Evolutionary conservation across 176 grass and related monocot genomes (phyloP).

Genomic region (Cenchrus americanus): DNA sequence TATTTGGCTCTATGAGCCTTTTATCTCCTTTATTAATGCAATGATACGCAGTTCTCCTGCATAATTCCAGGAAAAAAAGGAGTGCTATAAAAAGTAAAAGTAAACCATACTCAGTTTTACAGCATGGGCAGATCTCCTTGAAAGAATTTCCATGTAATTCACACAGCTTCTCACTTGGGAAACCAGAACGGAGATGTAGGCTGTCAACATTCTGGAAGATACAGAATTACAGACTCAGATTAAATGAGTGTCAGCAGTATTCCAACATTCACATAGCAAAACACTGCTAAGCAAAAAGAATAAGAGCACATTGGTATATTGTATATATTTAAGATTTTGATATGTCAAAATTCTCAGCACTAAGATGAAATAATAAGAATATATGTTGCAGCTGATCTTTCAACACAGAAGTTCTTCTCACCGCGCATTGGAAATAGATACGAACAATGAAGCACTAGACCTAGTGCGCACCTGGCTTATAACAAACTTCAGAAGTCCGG

Average conservation of each 20-base stretch:
- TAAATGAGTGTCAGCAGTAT: slow-evolving; percentile 22
- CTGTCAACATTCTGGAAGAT: slow-evolving; percentile 89
- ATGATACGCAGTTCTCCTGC: too few relatives aligned
- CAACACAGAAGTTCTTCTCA: not conserved
- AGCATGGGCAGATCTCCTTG: slow-evolving; percentile 85
- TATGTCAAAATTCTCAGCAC: slow-evolving; percentile 19
- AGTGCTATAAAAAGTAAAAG: not conserved
- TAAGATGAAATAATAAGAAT: slow-evolving; percentile 22
- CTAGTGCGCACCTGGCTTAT: slow-evolving; percentile 82
- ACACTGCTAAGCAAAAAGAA: not conserved
- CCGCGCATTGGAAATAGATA: not conserved
- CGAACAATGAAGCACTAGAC: not conserved
- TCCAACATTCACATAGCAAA: not conserved
- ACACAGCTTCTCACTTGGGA: slow-evolving; percentile 83
- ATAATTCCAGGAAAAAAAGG: too few relatives aligned
- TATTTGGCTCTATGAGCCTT: too few relatives aligned
- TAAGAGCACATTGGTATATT: not conserved
- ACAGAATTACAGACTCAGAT: slow-evolving; percentile 43
- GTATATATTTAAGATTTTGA: not conserved
- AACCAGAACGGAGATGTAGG: slow-evolving; percentile 92
- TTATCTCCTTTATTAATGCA: too few relatives aligned
- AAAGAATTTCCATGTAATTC: slow-evolving; percentile 98
- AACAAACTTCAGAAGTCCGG: slow-evolving; percentile 80
- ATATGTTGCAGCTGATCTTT: not conserved
- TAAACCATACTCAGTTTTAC: slow-evolving; percentile 82